Conservation (phyloP, 495 filamentous ascomycete genomes). For the Cairneyella variabilis region DNA sequence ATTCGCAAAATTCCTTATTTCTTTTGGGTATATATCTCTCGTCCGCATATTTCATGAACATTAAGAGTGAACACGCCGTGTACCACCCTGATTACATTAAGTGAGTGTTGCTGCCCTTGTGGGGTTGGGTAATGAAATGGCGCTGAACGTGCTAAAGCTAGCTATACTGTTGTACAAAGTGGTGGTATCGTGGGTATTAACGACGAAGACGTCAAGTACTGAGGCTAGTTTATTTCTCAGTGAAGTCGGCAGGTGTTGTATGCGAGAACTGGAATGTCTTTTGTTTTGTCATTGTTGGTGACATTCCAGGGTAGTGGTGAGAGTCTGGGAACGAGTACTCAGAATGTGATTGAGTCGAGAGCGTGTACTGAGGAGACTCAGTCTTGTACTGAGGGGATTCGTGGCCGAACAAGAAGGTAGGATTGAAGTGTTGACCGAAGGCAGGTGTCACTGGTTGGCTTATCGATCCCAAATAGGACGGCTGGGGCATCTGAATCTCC, state of each 20-base stretch:
- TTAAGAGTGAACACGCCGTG: constrained; percentile 9
- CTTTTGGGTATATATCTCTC: constrained; percentile 26
- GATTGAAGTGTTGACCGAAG: constrained; percentile 24
- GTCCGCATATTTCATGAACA: constrained; percentile 26
- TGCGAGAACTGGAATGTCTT: constrained; percentile 28
- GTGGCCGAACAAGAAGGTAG: constrained; percentile 20
- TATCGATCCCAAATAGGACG: constrained; percentile 20
- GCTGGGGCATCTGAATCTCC: constrained; percentile 26
- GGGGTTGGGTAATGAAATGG: constrained; percentile 2
- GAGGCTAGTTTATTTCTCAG: constrained; percentile 19
- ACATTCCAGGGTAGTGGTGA: constrained; percentile 11
- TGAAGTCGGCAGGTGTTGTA: constrained; percentile 26
- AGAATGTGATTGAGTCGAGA: constrained; percentile 13
- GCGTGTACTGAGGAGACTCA: constrained; percentile 22
- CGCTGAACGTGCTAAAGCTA: constrained; percentile 21
- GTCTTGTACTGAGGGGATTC: constrained; percentile 18
- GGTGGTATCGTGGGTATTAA: constrained; percentile 1
- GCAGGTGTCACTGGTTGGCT: constrained; percentile 25
- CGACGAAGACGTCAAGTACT: too few relatives aligned
- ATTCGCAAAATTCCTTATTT: constrained; percentile 7
- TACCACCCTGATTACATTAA: constrained; percentile 27
- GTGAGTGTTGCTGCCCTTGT: constrained; percentile 10
- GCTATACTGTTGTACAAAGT: constrained; percentile 21
- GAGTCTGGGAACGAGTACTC: constrained; percentile 25
- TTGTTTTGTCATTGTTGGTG: constrained; percentile 23